Percentiles rank a stretch among this genome's conserved stretches.
These are phyloP conservation scores for Nigrograna mackinnonii DNA, from an alignment of 2,329 filamentous ascomycete species.

Conservation along the genomic window DNA sequence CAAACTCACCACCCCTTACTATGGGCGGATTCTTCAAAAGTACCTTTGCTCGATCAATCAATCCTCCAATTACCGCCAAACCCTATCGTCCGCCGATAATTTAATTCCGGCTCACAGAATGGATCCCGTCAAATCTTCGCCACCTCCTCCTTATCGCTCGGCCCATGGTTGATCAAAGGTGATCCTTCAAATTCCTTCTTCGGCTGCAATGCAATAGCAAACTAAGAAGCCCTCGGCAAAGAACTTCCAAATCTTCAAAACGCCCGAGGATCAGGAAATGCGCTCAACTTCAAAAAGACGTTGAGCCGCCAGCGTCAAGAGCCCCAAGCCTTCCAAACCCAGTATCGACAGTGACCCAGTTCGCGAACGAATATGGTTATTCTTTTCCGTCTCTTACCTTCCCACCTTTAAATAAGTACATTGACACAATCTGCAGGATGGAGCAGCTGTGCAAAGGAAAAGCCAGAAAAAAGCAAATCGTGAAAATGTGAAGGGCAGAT, in stretches of 20 bases:
- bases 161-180: too few species aligned
- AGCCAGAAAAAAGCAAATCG: slow-evolving; percentile 1
- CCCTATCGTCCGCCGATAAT: background rate
- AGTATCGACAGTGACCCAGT: background rate
- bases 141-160: too few species aligned
- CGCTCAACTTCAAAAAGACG: too few species aligned
- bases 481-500: slow-evolving; percentile 1
- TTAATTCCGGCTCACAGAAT: too few species aligned
- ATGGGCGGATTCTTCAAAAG: background rate
- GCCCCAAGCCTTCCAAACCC: background rate
- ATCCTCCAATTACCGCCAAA: background rate
- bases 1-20: background rate
- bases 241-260: too few species aligned
- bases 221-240: too few species aligned
- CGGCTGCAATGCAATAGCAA: too few species aligned
- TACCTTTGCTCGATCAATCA: background rate
- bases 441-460: background rate
- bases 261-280: too few species aligned
- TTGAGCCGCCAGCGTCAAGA: too few species aligned
- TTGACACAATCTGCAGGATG: background rate
- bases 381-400: background rate
- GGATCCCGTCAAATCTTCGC: too few species aligned
- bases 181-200: too few species aligned
- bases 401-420: slow-evolving; percentile 9
- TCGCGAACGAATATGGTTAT: background rate